Conservation (phyloP, 2,329 filamentous ascomycete genomes). For the Parascedosporium putredinis region DNA sequence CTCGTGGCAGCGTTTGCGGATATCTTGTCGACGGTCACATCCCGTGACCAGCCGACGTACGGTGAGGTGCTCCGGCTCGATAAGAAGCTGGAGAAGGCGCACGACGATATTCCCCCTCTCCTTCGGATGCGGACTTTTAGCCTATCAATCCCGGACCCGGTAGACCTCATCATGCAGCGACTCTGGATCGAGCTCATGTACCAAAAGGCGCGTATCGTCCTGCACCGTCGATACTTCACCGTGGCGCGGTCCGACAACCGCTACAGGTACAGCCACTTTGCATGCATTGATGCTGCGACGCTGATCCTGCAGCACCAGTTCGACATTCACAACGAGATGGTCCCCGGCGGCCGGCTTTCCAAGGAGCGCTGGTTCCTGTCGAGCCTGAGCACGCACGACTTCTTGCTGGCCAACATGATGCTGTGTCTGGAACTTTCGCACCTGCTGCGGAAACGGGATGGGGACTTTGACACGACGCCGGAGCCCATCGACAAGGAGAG, state of each 20-base stretch:
- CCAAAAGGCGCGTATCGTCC: constrained; percentile 36
- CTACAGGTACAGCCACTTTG: constrained; percentile 28
- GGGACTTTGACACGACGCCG: constrained; percentile 5
- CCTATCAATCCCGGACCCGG: constrained; percentile 31
- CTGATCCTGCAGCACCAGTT: constrained; percentile 31
- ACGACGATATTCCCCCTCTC: constrained; percentile 26
- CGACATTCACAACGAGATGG: constrained; percentile 28
- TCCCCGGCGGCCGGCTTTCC: constrained; percentile 27
- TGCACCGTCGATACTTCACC: constrained; percentile 29
- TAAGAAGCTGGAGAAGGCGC: constrained; percentile 27
- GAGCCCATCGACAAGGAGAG: constrained; percentile 15
- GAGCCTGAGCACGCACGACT: constrained; percentile 32
- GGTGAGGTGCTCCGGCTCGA: constrained; percentile 24
- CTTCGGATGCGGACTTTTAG: constrained; percentile 30
- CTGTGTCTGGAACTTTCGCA: constrained; percentile 27
- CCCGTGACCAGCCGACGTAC: constrained; percentile 22
- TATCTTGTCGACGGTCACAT: constrained; percentile 13
- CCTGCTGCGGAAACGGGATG: constrained; percentile 9
- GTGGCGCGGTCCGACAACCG: constrained; percentile 21
- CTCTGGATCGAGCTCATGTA: constrained; percentile 38
- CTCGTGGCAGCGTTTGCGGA: constrained; percentile 16
- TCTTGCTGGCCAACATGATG: constrained; percentile 35
- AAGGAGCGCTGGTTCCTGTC: constrained; percentile 31
- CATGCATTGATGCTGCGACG: constrained; percentile 33
- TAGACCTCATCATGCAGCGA: constrained; percentile 36